Conservation (phyloP, 208 protist species). For the Wallacemonas rigidus region DNA sequence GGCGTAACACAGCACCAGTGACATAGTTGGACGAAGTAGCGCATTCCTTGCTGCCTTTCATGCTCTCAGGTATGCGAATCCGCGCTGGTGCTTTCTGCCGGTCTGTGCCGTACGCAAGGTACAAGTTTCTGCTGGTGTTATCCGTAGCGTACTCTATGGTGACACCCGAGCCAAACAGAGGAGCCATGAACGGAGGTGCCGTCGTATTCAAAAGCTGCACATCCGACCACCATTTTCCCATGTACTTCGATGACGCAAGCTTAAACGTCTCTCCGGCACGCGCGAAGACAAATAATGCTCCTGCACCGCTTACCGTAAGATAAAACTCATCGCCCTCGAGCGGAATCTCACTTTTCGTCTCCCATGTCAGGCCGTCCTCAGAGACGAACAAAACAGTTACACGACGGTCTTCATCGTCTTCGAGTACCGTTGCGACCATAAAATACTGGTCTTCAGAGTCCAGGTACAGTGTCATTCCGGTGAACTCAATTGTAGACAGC, state of each 20-base stretch:
- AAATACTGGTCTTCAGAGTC: slow-evolving; percentile 39
- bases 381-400: slow-evolving; percentile 21
- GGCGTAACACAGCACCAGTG: not conserved
- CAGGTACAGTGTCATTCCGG: slow-evolving; percentile 42
- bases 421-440: slow-evolving; percentile 42
- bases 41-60: not conserved
- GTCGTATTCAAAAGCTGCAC: slow-evolving; percentile 37
- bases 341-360: slow-evolving; percentile 26
- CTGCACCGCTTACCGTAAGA: not conserved
- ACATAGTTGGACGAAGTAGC: slow-evolving; percentile 2
- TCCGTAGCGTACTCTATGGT: slow-evolving; percentile 30
- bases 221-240: slow-evolving; percentile 44
- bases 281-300: slow-evolving; percentile 3
- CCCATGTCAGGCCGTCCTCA: slow-evolving; percentile 44
- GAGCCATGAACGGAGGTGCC: slow-evolving; percentile 29
- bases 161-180: slow-evolving; percentile 28
- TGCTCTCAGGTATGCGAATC: not conserved
- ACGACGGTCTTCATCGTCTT: slow-evolving; percentile 24
- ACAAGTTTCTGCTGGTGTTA: slow-evolving; percentile 5
- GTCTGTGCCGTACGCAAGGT: not conserved
- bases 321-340: slow-evolving; percentile 17
- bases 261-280: slow-evolving; percentile 11
- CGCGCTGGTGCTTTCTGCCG: not conserved
- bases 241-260: slow-evolving; percentile 39
- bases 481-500: slow-evolving; percentile 41